Evolutionary conservation across 805 yeast species (phyloP).

Genomic region (Ascoidea tarda): DNA sequence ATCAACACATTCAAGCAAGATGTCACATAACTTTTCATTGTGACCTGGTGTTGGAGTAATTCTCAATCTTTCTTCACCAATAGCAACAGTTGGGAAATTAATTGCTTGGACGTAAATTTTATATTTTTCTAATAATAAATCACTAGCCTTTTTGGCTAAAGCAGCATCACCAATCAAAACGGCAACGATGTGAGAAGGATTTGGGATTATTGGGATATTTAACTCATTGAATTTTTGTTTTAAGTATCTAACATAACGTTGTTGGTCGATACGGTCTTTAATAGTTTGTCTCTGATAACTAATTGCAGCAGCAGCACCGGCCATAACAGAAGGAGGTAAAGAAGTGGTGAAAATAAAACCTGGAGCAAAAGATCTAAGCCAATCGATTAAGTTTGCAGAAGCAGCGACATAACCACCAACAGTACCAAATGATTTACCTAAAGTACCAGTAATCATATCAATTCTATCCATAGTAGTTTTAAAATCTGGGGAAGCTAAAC

Average conservation of each 20-base stretch:
- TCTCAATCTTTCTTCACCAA: conserved; percentile 91
- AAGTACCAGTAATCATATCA: conserved; percentile 94
- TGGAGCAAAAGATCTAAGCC: conserved; percentile 93
- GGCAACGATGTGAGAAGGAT: conserved; percentile 96
- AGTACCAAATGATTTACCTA: conserved; percentile 93
- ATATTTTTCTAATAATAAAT: conserved; percentile 69
- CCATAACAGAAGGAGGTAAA: conserved; percentile 96
- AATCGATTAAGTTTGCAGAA: conserved; percentile 67
- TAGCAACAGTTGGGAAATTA: conserved; percentile 94
- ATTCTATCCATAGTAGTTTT: conserved; percentile 74
- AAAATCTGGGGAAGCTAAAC: conserved; percentile 36
- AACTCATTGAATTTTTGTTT: conserved; percentile 51
- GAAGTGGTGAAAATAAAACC: conserved; percentile 96
- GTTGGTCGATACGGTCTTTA: conserved; percentile 72
- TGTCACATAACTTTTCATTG: conserved; percentile 57
- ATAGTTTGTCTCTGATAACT: conserved; percentile 70
- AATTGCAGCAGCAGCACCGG: conserved; percentile 83
- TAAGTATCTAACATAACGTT: conserved; percentile 72
- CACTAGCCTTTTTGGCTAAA: conserved; percentile 85
- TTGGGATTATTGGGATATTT: conserved; percentile 93
- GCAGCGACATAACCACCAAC: conserved; percentile 99
- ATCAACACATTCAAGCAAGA: conserved; percentile 67
- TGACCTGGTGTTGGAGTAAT: conserved; percentile 99
- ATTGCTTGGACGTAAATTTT: conserved; percentile 94
- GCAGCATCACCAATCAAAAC: conserved; percentile 89